These are phyloP conservation scores for Globisporangium paroecandrum DNA, from an alignment of 352 stramenopile genomes.

Conservation along the genomic window DNA sequence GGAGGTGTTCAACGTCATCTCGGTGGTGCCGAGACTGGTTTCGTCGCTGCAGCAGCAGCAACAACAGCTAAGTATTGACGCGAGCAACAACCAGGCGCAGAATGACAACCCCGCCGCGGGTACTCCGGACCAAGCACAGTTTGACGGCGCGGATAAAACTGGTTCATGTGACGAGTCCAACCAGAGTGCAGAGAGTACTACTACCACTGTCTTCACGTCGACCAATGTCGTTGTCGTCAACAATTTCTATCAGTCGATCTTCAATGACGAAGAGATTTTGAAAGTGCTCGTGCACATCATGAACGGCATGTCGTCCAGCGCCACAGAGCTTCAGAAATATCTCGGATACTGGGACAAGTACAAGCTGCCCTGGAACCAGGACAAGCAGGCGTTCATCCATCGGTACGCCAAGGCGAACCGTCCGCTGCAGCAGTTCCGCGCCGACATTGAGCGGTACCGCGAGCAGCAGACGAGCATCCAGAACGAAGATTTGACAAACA, in stretches of 20 bases:
- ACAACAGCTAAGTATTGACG: not conserved
- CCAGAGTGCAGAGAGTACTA: not conserved
- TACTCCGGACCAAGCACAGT: not conserved
- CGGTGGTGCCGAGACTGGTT: constrained; percentile 86
- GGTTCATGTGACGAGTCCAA: constrained; percentile 3
- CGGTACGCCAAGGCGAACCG: constrained; percentile 94
- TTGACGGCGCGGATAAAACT: constrained; percentile 3
- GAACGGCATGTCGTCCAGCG: constrained; percentile 94
- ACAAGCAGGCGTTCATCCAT: constrained; percentile 94
- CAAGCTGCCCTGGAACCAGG: constrained; percentile 91
- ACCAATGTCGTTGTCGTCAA: constrained; percentile 20
- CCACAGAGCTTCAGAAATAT: constrained; percentile 93
- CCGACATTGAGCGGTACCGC: constrained; percentile 89
- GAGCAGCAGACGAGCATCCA: constrained; percentile 91
- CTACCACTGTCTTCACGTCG: not conserved
- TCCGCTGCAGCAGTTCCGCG: constrained; percentile 90
- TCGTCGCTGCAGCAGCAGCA: constrained; percentile 35
- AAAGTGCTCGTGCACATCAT: constrained; percentile 95
- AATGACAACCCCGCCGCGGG: constrained; percentile 6
- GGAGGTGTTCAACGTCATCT: constrained; percentile 94
- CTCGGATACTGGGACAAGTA: constrained; percentile 95
- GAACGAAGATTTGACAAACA: constrained; percentile 90
- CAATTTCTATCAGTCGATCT: constrained; percentile 93
- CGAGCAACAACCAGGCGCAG: constrained; percentile 22
- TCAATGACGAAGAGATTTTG: constrained; percentile 94